Percentiles rank a stretch among this genome's conserved stretches.
These are phyloP conservation scores for Cyberlindnera euphorbiae DNA, from an alignment of 805 yeast species.

Conservation along the genomic window DNA sequence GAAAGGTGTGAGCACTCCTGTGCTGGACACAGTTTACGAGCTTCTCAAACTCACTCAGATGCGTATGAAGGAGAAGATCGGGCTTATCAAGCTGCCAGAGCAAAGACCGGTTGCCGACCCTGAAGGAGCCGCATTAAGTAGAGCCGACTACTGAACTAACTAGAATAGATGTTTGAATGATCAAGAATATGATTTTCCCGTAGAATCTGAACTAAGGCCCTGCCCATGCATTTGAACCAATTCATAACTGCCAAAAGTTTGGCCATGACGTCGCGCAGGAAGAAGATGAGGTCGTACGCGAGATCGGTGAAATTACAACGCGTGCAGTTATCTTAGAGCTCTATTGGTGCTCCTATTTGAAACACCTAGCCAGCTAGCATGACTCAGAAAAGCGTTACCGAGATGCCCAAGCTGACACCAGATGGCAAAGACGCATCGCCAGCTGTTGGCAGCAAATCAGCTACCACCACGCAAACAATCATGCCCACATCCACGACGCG, in stretches of 20 bases:
- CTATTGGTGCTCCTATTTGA: too few relatives aligned
- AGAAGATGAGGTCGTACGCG: background rate
- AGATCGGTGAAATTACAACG: too few relatives aligned
- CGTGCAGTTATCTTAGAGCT: too few relatives aligned
- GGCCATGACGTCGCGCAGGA: background rate
- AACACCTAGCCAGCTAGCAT: too few relatives aligned
- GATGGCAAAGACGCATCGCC: too few relatives aligned
- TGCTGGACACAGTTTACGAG: constrained; percentile 50
- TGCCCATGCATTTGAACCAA: background rate
- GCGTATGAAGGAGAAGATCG: constrained; percentile 52
- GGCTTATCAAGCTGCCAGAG: constrained; percentile 40
- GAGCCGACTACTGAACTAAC: constrained; percentile 2
- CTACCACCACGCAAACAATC: too few relatives aligned
- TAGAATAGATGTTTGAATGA: background rate
- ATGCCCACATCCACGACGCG: too few relatives aligned
- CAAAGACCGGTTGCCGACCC: constrained; percentile 29
- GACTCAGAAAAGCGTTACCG: too few relatives aligned
- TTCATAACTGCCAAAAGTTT: background rate
- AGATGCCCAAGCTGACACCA: too few relatives aligned
- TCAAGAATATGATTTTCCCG: too few relatives aligned
- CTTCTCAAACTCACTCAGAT: constrained; percentile 60
- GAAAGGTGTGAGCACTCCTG: constrained; percentile 50
- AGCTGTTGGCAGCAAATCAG: too few relatives aligned
- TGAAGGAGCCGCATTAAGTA: constrained; percentile 4
- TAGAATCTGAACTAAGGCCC: too few relatives aligned